Evolutionary conservation across 352 stramenopile genomes (phyloP).

Genomic region (Phytophthora lateralis): DNA sequence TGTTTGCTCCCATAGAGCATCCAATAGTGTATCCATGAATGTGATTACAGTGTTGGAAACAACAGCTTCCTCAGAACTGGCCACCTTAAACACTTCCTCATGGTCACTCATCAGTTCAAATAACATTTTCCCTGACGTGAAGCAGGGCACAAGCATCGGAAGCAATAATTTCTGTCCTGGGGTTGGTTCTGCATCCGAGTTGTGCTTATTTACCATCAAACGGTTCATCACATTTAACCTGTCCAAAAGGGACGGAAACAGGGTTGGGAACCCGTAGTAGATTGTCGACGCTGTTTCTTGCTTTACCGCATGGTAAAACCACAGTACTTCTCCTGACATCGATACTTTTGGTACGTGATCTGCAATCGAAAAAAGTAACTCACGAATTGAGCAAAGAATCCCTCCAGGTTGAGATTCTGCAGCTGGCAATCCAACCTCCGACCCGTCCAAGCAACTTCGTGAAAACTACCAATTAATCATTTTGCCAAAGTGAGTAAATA

Average conservation of each 20-base stretch:
- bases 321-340: conserved; percentile 47
- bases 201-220: conserved; percentile 53
- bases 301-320: conserved; percentile 83
- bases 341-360: conserved; percentile 45
- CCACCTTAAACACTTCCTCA: conserved; percentile 23
- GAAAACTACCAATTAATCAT: conserved; percentile 51
- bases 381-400: conserved; percentile 57
- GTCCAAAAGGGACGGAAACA: conserved; percentile 84
- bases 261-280: conserved; percentile 77
- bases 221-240: conserved; percentile 82
- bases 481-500: conserved; percentile 7
- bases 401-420: conserved; percentile 44
- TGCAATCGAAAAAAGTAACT: conserved; percentile 75
- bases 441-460: conserved; percentile 64
- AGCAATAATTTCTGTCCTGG: conserved; percentile 68
- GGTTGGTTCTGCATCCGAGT: conserved; percentile 27
- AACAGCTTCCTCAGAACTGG: conserved; percentile 15
- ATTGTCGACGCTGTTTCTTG: conserved; percentile 80
- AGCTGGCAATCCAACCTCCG: conserved; percentile 55
- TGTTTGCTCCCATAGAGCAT: conserved; percentile 50
- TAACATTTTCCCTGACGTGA: conserved; percentile 84
- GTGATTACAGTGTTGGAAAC: conserved; percentile 35
- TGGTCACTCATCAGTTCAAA: conserved; percentile 82
- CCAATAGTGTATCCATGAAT: conserved; percentile 70
- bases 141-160: conserved; percentile 84